Conservation (phyloP, 192 early-diverging fungal genomes). For the Radiomyces spectabilis region DNA sequence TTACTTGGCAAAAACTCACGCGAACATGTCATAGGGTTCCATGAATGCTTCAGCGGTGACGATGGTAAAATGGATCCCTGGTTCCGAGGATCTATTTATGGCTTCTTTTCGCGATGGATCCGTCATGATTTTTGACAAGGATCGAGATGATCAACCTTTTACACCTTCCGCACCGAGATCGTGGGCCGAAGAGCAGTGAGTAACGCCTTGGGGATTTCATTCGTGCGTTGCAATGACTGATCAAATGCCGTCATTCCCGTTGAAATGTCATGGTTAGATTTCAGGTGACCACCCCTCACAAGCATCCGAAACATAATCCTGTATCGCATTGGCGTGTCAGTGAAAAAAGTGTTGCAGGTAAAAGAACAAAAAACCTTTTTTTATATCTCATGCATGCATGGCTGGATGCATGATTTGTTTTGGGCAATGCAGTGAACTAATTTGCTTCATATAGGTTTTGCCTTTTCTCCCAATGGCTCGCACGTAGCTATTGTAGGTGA, state of each 20-base stretch:
- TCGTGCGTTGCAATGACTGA: no score
- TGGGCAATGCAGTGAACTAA: no score
- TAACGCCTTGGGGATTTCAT: no score
- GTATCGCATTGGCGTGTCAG: conserved; percentile 71
- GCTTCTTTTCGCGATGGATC: conserved; percentile 79
- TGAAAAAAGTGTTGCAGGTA: conserved; percentile 67
- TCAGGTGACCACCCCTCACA: conserved; percentile 47
- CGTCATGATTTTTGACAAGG: conserved; percentile 79
- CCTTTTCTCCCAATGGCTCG: conserved; percentile 79
- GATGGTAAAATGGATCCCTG: conserved; percentile 86
- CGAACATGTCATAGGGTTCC: conserved; percentile 34
- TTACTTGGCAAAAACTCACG: not conserved
- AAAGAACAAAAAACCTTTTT: not conserved
- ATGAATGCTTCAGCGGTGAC: conserved; percentile 64
- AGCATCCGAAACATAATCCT: conserved; percentile 69
- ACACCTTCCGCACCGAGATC: conserved; percentile 10
- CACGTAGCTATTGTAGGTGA: conserved; percentile 74
- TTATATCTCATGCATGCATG: not conserved
- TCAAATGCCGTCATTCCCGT: not conserved
- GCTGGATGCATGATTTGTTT: not conserved
- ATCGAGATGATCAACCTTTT: conserved; percentile 70
- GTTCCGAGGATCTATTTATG: conserved; percentile 77
- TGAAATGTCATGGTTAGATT: conserved; percentile 27
- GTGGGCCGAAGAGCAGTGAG: conserved; percentile 19
- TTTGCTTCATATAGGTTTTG: conserved; percentile 41